Conservation (phyloP, 139 green algal species). For the Picochlorum sp. region DNA sequence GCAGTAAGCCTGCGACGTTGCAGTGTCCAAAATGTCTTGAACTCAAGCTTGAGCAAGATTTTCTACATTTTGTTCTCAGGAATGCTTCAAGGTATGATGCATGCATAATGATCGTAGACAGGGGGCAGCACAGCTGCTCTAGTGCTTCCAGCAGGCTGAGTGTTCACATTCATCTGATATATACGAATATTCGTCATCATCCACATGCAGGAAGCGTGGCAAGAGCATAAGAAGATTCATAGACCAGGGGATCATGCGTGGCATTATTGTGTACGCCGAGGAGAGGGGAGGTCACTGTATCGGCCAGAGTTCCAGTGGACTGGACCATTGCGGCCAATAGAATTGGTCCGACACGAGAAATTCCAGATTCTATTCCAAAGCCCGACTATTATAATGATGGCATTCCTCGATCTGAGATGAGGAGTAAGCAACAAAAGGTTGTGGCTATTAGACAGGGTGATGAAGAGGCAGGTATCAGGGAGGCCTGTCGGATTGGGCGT, state of each 20-base stretch:
- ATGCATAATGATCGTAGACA: not conserved
- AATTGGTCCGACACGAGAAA: conserved; percentile 61
- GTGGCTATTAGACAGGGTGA: conserved; percentile 46
- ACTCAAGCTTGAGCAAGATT: conserved; percentile 57
- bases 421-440: conserved; percentile 61
- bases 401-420: conserved; percentile 54
- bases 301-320: conserved; percentile 82
- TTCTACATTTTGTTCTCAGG: conserved; percentile 84
- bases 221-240: conserved; percentile 73
- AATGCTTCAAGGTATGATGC: conserved; percentile 87
- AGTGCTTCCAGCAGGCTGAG: too few relatives aligned
- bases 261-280: conserved; percentile 65
- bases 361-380: conserved; percentile 56
- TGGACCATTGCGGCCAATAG: conserved; percentile 65
- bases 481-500: conserved; percentile 59
- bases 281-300: conserved; percentile 37
- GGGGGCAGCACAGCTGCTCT: too few relatives aligned
- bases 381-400: conserved; percentile 60
- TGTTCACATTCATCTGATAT: conserved; percentile 21
- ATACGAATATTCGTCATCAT: not conserved
- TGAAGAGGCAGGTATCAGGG: conserved; percentile 64
- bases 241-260: conserved; percentile 45
- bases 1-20: conserved; percentile 67
- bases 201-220: conserved; percentile 57
- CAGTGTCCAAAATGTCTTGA: conserved; percentile 89